Evolutionary conservation across 2,329 filamentous ascomycete genomes (phyloP), one percentile per base, ranked within the genome.

Genomic region (Knufia petricola): DNA sequence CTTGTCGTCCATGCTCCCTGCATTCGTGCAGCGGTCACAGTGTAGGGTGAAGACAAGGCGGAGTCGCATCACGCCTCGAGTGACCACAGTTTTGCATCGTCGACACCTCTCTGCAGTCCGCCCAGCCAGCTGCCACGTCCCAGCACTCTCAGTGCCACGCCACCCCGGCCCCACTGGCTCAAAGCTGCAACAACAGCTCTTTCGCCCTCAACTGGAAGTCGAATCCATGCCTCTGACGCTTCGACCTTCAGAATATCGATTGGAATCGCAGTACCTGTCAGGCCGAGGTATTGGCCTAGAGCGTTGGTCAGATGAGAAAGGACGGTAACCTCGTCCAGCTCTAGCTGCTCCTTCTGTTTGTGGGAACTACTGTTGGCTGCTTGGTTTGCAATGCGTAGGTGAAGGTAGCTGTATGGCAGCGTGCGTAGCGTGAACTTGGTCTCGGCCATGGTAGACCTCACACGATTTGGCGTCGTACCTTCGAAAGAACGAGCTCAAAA

Each of bases 231-330:
- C 23, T 58, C 50, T 8, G 32, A 13, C 7, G 17, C 44, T 31
- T 59, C 59, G 15, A 69, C 56, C 39, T 70, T 69, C 12, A 73
- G 57, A 28, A 74, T 69, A 49, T 74, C 71, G 43, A 74, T 62
- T 2, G 69, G 58, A 32, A 74, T 72, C 12, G 69, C 62, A 2
- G 69, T 68, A 13, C 71, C 71, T 3, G 64, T 64, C 6, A 72
- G 50, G 1, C 71, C 71, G 38, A 73, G 66, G 56, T 69, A 72
- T 58, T 72, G 69, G 17, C 65, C 64, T 1, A 74, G 62, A 1
- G 71, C 70, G 36, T 69, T 62, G 41, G 63, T 66, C 43, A 74
- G 64, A 54, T 72, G 63, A 23, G 67, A 67, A 50, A 66, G 66
- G 20, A 67, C 64, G n/a, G 69, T 71, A 52, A 73, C 63, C n/a